Evolutionary conservation across 2,329 filamentous ascomycete genomes (phyloP).

Genomic region (Teratosphaeria pseudoeucalypti): DNA sequence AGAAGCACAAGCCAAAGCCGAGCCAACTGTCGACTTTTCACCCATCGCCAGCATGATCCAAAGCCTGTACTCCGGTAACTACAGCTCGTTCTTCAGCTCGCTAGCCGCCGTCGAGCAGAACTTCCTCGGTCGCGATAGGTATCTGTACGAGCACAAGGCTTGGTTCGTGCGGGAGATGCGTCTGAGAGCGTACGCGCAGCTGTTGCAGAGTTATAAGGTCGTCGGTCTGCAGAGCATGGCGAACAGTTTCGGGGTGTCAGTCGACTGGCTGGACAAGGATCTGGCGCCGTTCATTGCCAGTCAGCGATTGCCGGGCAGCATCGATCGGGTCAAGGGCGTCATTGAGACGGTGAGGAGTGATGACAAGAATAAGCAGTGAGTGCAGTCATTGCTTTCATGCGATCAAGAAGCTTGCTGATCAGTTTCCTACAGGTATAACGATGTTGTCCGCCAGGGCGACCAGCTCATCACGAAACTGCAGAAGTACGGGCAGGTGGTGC

Average conservation of each 20-base stretch:
- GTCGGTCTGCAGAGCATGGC: constrained; percentile 98
- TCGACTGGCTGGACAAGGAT: constrained; percentile 92
- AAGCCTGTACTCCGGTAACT: constrained; percentile 87
- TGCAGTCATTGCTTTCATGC: constrained; percentile 1
- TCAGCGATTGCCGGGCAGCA: constrained; percentile 89
- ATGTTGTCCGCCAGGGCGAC: constrained; percentile 95
- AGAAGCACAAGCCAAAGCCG: constrained; percentile 61
- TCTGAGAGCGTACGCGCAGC: constrained; percentile 87
- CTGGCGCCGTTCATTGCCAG: constrained; percentile 94
- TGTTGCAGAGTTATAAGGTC: constrained; percentile 92
- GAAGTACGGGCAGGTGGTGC: constrained; percentile 95
- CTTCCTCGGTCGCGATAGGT: constrained; percentile 88
- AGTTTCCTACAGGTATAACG: constrained; percentile 54
- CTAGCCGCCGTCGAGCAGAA: constrained; percentile 83
- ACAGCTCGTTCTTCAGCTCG: constrained; percentile 85
- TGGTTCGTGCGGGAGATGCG: constrained; percentile 99
- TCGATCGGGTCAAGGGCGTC: constrained; percentile 90
- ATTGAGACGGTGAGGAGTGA: constrained; percentile 97
- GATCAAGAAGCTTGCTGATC: background rate
- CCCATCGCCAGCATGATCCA: constrained; percentile 78
- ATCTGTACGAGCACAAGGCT: constrained; percentile 86
- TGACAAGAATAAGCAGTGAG: constrained; percentile 92
- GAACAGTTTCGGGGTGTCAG: constrained; percentile 88
- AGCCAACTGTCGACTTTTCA: constrained; percentile 78
- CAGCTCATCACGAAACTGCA: constrained; percentile 97